A percentile compares a stretch with the other conserved stretches of the same genome.
Evolutionary conservation across 2,329 filamentous ascomycete genomes (phyloP).

Genomic region (Zymoseptoria passerinii): DNA sequence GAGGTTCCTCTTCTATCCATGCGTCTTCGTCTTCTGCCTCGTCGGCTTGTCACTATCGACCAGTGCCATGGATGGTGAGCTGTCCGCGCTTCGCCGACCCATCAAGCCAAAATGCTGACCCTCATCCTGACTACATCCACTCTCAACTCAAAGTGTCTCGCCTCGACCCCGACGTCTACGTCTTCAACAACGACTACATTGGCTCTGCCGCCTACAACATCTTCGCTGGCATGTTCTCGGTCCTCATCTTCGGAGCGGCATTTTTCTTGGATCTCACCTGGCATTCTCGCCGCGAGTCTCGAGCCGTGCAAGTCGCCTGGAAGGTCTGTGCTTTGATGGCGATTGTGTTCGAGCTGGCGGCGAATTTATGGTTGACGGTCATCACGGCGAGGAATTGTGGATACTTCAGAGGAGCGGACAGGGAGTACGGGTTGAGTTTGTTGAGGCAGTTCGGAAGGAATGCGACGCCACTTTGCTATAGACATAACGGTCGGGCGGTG

Average conservation of each 20-base stretch:
- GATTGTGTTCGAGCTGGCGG: conserved; percentile 39
- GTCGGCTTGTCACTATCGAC: conserved; percentile 51
- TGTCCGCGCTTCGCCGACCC: no score
- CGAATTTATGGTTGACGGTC: conserved; percentile 44
- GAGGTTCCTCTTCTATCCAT: conserved; percentile 53
- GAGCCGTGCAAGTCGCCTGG: conserved; percentile 46
- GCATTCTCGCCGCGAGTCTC: conserved; percentile 46
- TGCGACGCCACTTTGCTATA: conserved; percentile 37
- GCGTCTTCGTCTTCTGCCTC: conserved; percentile 51
- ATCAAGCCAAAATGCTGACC: background rate
- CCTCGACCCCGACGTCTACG: conserved; percentile 32
- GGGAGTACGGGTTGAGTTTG: conserved; percentile 22
- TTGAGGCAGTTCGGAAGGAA: conserved; percentile 28
- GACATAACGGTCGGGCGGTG: conserved; percentile 43
- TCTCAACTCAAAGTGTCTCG: conserved; percentile 42
- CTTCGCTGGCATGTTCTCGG: conserved; percentile 39
- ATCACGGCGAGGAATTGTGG: conserved; percentile 43
- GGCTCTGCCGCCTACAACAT: conserved; percentile 51
- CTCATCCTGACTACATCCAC: conserved; percentile 43
- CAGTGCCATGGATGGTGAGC: conserved; percentile 44
- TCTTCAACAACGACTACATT: conserved; percentile 50
- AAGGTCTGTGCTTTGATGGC: conserved; percentile 44
- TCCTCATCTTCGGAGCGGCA: conserved; percentile 48
- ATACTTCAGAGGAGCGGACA: conserved; percentile 37
- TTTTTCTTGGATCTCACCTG: conserved; percentile 58